Evolutionary conservation across 208 protist genomes (phyloP).

Genomic region (Crithidia bombi): DNA sequence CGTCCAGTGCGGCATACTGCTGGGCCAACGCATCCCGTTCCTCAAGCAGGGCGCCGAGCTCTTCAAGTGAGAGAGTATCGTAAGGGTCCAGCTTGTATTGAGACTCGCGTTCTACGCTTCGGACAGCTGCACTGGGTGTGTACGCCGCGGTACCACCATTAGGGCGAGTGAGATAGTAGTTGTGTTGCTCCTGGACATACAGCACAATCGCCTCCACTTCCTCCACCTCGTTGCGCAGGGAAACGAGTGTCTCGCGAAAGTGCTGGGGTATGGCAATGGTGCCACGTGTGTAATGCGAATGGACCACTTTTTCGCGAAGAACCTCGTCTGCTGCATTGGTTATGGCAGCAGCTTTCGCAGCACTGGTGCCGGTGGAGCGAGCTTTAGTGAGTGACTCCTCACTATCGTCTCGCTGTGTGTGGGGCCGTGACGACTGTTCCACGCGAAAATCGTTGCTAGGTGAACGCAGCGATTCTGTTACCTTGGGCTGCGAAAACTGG

Average conservation of each 20-base stretch:
- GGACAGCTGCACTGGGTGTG: background rate
- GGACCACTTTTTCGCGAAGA: constrained; percentile 13
- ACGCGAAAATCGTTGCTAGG: background rate
- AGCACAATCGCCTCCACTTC: constrained; percentile 50
- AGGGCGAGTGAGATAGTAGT: constrained; percentile 38
- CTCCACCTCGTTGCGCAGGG: constrained; percentile 54
- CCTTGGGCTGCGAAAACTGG: background rate
- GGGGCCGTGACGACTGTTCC: too few relatives aligned
- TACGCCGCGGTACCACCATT: background rate
- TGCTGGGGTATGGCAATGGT: constrained; percentile 37
- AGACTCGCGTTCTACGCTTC: background rate
- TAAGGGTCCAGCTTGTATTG: constrained; percentile 18
- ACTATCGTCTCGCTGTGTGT: background rate
- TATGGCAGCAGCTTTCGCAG: background rate
- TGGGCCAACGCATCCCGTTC: constrained; percentile 66
- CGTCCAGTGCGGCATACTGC: constrained; percentile 39
- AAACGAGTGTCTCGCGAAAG: constrained; percentile 31
- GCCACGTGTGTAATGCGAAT: constrained; percentile 33
- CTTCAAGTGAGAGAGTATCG: constrained; percentile 53
- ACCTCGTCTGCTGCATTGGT: background rate
- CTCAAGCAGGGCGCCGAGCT: constrained; percentile 66
- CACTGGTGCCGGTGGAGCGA: background rate
- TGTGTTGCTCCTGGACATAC: constrained; percentile 44
- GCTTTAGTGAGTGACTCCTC: background rate
- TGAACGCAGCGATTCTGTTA: background rate